A percentile compares a stretch with the other conserved stretches of the same genome.
phyloP scores from a whole-genome alignment of 371 early-diverging fungal species.

The Quaeritorhiza haematococci region DNA sequence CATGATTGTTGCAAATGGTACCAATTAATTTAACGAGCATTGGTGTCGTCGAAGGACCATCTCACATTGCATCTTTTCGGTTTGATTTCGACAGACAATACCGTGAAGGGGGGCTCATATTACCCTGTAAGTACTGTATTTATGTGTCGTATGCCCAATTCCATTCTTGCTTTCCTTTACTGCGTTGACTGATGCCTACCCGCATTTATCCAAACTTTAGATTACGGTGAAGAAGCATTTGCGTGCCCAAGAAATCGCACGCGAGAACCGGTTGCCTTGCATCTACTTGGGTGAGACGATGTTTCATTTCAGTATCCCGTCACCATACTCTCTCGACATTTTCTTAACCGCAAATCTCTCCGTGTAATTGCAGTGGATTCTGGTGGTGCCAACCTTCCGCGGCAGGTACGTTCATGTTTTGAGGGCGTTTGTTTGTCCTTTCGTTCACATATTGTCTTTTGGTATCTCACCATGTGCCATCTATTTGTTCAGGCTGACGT shows the following conservation, averaged over 20 bases:
- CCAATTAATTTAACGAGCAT: constrained; percentile 53
- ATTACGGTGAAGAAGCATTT: constrained; percentile 90
- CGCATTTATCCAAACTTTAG: constrained; percentile 4
- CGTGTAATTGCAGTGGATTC: constrained; percentile 68
- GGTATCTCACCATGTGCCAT: too few species aligned
- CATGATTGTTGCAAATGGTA: constrained; percentile 92
- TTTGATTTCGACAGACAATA: constrained; percentile 37
- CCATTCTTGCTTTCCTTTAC: not conserved
- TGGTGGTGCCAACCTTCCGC: constrained; percentile 95
- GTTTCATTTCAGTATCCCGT: constrained; percentile 1
- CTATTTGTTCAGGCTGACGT: constrained; percentile 91
- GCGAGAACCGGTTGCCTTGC: constrained; percentile 91
- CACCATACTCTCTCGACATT: not conserved
- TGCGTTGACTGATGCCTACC: not conserved
- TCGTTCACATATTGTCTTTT: too few species aligned
- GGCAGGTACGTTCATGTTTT: constrained; percentile 20
- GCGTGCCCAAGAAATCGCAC: constrained; percentile 95
- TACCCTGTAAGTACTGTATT: constrained; percentile 92
- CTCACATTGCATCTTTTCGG: not conserved
- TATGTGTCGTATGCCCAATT: too few species aligned
- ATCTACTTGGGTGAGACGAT: constrained; percentile 87
- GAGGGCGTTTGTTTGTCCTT: too few species aligned
- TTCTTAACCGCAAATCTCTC: constrained; percentile 1
- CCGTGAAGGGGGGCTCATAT: constrained; percentile 88
- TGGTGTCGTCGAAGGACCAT: constrained; percentile 41